Base-by-base conservation (phyloP, 768 basidiomycete species). In the Stropharia rugosoannulata region DNA sequence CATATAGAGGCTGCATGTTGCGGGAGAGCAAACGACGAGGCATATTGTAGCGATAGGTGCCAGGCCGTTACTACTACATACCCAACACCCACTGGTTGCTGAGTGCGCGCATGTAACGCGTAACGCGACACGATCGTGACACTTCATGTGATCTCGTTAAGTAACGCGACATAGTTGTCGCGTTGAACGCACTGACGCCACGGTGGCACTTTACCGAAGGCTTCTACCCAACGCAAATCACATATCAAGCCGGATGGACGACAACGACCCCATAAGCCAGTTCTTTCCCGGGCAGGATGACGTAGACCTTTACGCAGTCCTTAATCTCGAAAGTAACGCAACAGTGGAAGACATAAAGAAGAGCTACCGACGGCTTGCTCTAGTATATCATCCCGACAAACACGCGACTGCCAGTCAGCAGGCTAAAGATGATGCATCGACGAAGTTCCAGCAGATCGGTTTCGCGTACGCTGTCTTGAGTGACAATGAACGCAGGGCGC, bases 401-500 rank as follows among this genome's bases (percentile, higher is more conserved):
- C 90, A 94, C 63, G 73, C 84, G 41, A 71, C 76, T 6, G 77
- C 85, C 25, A 74, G 71, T 46, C 85, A 86, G 18, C 75, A 74
- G 29, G 82, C 82, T 22, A 87, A 85, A 68, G 80, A 83, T 35
- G 80, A 83, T 59, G 86, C 89, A 63, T 84, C 82, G n/a, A 76
- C 71, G 59, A 88, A 88, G 70, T 96, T 98, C 67, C 93, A 94
- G 63, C 93, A 95, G 65, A 82, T 98, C 61, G 93, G 96, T 0
- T 98, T 95, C 65, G 93, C 96, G 9, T 99, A 97, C 70, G 80
- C 92, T 1, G 86, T 98, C 0, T 77, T 98, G 27, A 80, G 86
- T 51, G 95, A 98, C 62, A 84, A 84, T 56, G 85, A 82, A 65
- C 73, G 87, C 60, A 82, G 87, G 66, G 76, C 82, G 65, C 77